Evolutionary conservation across 345 rosid species (phyloP).

Genomic region (Syzygium jambos): DNA sequence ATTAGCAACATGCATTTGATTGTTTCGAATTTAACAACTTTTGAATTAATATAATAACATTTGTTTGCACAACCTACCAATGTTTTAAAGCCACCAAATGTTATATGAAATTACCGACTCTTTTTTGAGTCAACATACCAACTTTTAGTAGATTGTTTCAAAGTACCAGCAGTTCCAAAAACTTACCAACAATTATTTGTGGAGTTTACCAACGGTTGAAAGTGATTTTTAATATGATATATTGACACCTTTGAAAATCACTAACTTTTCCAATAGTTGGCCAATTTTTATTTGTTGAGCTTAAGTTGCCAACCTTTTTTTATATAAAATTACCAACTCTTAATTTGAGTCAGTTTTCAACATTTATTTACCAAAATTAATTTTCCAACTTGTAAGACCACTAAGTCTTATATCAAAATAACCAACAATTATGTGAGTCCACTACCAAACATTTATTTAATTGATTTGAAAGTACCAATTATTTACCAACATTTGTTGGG

Average conservation of each 20-base stretch:
- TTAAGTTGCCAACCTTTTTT: not conserved
- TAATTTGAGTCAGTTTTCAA: not conserved
- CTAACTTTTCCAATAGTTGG: not conserved
- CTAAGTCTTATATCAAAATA: not conserved
- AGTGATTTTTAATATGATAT: not conserved
- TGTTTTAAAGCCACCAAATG: conserved; percentile 17
- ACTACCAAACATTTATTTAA: not conserved
- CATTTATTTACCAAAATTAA: not conserved
- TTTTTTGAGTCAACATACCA: not conserved
- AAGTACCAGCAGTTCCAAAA: not conserved
- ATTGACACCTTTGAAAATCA: not conserved
- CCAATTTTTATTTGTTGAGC: not conserved
- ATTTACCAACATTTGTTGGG: no score
- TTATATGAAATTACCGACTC: not conserved
- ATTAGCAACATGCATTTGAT: no score
- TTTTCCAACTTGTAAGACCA: not conserved
- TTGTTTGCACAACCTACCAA: conserved; percentile 3
- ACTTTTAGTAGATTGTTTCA: no score
- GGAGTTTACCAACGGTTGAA: not conserved
- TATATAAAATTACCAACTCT: not conserved
- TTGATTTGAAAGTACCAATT: no score
- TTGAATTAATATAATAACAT: not conserved
- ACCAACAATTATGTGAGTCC: not conserved
- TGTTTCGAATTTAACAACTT: no score
- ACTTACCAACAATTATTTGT: not conserved